Evolutionary conservation across 495 filamentous ascomycete genomes (phyloP).

Genomic region (Geopyxis carbonaria): DNA sequence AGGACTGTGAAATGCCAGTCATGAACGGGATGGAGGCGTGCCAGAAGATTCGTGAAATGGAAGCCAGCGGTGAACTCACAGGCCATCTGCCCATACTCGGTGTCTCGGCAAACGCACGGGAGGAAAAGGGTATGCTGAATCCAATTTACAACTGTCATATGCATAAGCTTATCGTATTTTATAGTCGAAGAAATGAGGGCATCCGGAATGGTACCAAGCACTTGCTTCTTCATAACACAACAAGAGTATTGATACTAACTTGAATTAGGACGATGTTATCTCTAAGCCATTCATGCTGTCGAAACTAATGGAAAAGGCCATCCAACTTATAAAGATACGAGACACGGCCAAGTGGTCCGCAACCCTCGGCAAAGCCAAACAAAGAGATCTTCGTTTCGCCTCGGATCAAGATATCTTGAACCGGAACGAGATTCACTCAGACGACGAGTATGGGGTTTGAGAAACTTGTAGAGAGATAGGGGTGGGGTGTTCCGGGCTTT

Average conservation of each 20-base stretch:
- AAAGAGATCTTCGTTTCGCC: too few relatives aligned
- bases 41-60: constrained; percentile 45
- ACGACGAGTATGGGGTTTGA: too few relatives aligned
- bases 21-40: constrained; percentile 65
- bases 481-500: too few relatives aligned
- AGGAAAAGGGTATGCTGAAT: constrained; percentile 35
- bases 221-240: neutral
- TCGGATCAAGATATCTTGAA: too few relatives aligned
- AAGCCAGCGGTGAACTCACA: constrained; percentile 32
- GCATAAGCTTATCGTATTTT: neutral
- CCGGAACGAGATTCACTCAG: too few relatives aligned
- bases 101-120: constrained; percentile 57
- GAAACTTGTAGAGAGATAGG: too few relatives aligned
- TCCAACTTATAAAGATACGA: too few relatives aligned
- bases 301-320: too few relatives aligned
- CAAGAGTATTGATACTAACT: neutral
- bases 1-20: constrained; percentile 71
- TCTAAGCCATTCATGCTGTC: constrained; percentile 5
- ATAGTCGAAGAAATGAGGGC: constrained; percentile 39
- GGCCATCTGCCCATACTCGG: constrained; percentile 55
- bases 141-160: neutral
- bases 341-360: too few relatives aligned
- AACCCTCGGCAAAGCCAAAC: too few relatives aligned
- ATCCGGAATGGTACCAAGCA: constrained; percentile 46
- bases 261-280: constrained; percentile 3